Evolutionary conservation across 1,139 yeast genomes (phyloP), one percentile per base, ranked within the genome.

Genomic region (Protomyces gravidus): DNA sequence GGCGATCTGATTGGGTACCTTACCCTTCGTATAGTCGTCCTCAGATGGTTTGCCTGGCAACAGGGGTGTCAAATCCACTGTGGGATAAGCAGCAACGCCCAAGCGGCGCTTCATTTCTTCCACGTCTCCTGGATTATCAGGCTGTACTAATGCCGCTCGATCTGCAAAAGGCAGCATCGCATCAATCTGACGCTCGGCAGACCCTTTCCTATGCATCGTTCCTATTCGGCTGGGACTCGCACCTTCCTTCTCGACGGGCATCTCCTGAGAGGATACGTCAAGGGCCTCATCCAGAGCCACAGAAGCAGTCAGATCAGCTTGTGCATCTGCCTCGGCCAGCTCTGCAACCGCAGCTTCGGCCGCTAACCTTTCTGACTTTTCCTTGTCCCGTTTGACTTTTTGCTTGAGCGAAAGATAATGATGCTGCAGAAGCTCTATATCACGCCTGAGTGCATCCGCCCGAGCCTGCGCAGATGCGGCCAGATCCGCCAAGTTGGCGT

Each of bases 1-100:
- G 68, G 89, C 97, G 21, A 92, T 95, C 73, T 92, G 98, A 71
- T 88, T 90, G 1, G 89, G 75, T 5, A 97, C 97, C 68, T 90
- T 90, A 23, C 83, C 83, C 19, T 55, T 49, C 7, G 96, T 85
- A 68, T 87, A 89, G 71, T 92, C 98, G 60, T 79, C 80, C 70
- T 86, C 83, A 7, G 98, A 98, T 27, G 89, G 84, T 40, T 77
- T 81, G 2, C 98, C 99, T 0, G 98, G 96, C 45, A 94, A 76
- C 64, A 86, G 72, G 59, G 84, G 86, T 65, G 81, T 78, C 49
- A 94, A 75, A 68, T 90, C 96, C 49, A 78, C 78, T 28, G 83
- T 81, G 0, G 99, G 99, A 69, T 84, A 92, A 17, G 92, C 83
- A 0, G 95, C 88, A 13, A 94, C 98, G 1, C 89, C 97, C 67